Percentiles rank a stretch among this genome's conserved stretches.
Conservation (phyloP, 257 asterid species). For the Cynanchum wilfordii region DNA sequence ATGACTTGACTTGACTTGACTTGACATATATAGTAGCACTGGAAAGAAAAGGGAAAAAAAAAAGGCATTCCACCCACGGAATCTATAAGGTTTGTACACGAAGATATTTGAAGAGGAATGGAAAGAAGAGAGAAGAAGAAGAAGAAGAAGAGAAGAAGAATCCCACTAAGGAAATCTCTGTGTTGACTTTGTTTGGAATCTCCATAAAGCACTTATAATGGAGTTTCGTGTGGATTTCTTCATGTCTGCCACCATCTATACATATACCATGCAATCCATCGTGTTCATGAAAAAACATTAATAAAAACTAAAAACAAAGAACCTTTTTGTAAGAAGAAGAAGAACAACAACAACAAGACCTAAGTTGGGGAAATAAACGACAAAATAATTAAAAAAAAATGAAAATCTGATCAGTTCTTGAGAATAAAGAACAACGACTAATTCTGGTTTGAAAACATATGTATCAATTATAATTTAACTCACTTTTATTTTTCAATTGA, state of each 20-base stretch:
- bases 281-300: conserved; percentile 2
- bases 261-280: conserved; percentile 12
- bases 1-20: neutral
- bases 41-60: neutral
- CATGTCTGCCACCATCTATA: conserved; percentile 26
- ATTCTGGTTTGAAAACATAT: too few relatives aligned
- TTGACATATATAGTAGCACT: neutral
- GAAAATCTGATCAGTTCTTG: neutral
- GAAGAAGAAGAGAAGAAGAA: neutral
- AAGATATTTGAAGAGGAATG: neutral
- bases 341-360: too few relatives aligned
- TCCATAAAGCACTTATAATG: conserved; percentile 8
- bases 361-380: neutral
- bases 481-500: too few relatives aligned
- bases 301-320: neutral
- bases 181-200: conserved; percentile 12
- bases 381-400: neutral
- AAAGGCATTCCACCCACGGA: neutral
- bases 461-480: too few relatives aligned
- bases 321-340: too few relatives aligned
- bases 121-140: neutral
- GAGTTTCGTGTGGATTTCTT: conserved; percentile 30
- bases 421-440: neutral
- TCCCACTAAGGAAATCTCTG: conserved; percentile 8
- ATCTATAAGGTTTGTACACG: neutral